These are phyloP conservation scores for Pseudoturritis turrita DNA, from an alignment of 345 rosid species.

Conservation along the genomic window DNA sequence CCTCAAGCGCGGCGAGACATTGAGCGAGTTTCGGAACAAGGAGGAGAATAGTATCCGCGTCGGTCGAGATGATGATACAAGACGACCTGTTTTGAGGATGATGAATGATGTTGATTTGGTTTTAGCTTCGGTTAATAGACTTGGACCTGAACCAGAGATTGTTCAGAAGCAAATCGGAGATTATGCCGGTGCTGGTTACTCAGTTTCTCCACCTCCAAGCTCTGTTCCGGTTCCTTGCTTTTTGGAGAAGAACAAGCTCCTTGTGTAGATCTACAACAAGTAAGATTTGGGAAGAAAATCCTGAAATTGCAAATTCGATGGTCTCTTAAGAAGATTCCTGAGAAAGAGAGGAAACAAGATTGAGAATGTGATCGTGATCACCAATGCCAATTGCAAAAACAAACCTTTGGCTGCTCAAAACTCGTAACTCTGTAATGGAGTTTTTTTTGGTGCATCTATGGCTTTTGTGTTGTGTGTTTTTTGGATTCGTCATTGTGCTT, in stretches of 20 bases:
- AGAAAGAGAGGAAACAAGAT: background rate
- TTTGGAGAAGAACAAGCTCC: constrained; percentile 24
- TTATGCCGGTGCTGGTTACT: constrained; percentile 35
- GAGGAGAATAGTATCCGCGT: background rate
- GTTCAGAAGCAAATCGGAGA: constrained; percentile 35
- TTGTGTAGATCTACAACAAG: background rate
- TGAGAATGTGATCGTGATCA: background rate
- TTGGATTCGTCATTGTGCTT: background rate
- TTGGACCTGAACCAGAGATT: constrained; percentile 50
- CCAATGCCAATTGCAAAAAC: background rate
- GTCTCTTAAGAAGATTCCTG: background rate
- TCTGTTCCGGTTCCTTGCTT: constrained; percentile 58
- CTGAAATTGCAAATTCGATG: background rate
- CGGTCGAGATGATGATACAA: background rate
- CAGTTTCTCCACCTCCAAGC: constrained; percentile 56
- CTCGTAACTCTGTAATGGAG: background rate
- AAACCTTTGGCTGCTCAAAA: background rate
- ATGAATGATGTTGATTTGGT: constrained; percentile 5
- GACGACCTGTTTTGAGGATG: background rate
- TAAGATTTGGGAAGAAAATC: background rate
- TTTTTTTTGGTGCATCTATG: background rate
- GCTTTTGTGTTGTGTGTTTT: background rate
- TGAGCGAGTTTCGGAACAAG: background rate
- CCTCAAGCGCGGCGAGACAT: constrained; percentile 58
- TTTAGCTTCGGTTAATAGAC: constrained; percentile 40